phyloP scores from a whole-genome alignment of 2,329 filamentous ascomycete species.

The Alternaria hordeiaustralica region DNA sequence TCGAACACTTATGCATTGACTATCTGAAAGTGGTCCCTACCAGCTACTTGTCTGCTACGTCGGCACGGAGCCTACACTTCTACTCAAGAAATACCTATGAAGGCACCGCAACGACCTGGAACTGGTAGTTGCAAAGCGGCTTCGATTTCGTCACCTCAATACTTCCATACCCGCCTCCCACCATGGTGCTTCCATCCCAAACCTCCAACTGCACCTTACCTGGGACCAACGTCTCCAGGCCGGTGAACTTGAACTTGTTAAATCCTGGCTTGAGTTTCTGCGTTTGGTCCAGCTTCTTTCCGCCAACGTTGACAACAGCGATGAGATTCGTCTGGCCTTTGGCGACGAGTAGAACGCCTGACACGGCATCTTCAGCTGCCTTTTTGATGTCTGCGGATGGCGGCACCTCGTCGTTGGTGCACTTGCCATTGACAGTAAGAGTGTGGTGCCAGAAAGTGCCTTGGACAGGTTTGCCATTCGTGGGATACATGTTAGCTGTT shows the following conservation, averaged over 20 bases:
- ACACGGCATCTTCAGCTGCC: constrained; percentile 17
- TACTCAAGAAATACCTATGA: neutral
- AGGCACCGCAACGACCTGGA: constrained; percentile 3
- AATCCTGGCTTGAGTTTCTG: constrained; percentile 12
- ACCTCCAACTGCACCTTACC: constrained; percentile 36
- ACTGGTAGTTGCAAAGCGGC: constrained; percentile 24
- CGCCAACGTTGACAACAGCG: constrained; percentile 32
- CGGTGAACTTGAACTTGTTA: constrained; percentile 31
- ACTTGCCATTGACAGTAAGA: neutral
- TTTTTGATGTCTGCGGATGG: neutral
- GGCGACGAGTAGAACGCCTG: constrained; percentile 18
- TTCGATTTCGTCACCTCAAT: constrained; percentile 11
- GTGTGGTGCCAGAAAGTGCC: constrained; percentile 33
- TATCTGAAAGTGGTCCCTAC: neutral
- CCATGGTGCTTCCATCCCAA: constrained; percentile 30
- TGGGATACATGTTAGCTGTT: constrained; percentile 28
- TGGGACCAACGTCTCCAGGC: constrained; percentile 9
- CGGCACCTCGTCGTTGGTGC: too few species aligned
- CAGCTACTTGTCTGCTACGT: neutral
- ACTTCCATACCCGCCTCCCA: constrained; percentile 24
- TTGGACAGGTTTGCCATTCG: constrained; percentile 20
- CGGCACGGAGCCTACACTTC: neutral
- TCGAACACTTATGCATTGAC: neutral
- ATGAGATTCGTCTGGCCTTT: constrained; percentile 22
- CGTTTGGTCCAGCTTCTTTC: neutral